A percentile compares a stretch with the other conserved stretches of the same genome.
Conservation (phyloP, 1,284 basidiomycete genomes). For the Malassezia yamatoensis region DNA sequence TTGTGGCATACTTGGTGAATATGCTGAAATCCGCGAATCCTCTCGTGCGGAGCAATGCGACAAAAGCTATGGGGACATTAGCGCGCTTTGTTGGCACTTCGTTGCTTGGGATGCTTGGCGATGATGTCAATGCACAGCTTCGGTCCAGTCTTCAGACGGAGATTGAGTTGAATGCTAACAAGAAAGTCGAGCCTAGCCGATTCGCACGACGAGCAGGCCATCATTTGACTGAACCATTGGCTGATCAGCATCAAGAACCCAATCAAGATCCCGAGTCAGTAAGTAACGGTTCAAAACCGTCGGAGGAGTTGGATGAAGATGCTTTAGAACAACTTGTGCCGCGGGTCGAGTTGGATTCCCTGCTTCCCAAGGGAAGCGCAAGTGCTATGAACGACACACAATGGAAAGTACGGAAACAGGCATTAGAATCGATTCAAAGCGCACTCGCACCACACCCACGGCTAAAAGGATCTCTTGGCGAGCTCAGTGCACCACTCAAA, state of each 20-base stretch:
- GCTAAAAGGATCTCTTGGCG: conserved; percentile 72
- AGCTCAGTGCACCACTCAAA: conserved; percentile 79
- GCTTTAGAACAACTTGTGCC: conserved; percentile 76
- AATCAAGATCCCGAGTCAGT: conserved; percentile 7
- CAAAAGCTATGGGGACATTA: conserved; percentile 80
- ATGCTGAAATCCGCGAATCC: conserved; percentile 89
- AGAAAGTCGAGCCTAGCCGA: conserved; percentile 64
- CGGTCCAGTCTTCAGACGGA: conserved; percentile 66
- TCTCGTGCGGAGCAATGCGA: conserved; percentile 84
- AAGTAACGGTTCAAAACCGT: conserved; percentile 6
- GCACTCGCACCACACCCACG: conserved; percentile 83
- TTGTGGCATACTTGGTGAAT: conserved; percentile 83
- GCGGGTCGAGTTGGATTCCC: conserved; percentile 77
- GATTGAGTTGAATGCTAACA: conserved; percentile 62
- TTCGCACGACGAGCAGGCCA: conserved; percentile 55
- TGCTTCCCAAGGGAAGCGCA: conserved; percentile 75
- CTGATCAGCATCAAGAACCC: conserved; percentile 30
- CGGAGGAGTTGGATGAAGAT: conserved; percentile 25
- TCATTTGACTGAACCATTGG: conserved; percentile 50
- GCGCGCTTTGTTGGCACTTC: conserved; percentile 88
- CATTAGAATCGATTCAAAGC: conserved; percentile 70
- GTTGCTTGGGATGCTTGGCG: conserved; percentile 75
- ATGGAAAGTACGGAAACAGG: conserved; percentile 97
- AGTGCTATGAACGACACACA: conserved; percentile 74
- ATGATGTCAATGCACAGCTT: conserved; percentile 65